Evolutionary conservation across 2,329 filamentous ascomycete species (phyloP).

Genomic region (Pseudogymnoascus destructans): DNA sequence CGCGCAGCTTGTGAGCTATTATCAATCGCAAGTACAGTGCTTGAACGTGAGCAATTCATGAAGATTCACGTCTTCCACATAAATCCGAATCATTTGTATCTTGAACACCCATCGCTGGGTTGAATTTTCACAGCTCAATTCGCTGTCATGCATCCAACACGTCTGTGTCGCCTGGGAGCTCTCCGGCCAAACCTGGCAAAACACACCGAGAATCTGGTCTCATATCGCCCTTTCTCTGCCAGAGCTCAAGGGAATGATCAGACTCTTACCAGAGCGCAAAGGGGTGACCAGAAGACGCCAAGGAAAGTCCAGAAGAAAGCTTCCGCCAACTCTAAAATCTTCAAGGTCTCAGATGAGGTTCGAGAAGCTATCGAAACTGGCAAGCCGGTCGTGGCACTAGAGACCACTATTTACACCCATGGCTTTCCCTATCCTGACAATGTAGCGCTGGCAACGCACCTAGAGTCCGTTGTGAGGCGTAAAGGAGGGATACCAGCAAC

Average conservation of each 20-base stretch:
- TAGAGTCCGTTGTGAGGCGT: slow-evolving; percentile 69
- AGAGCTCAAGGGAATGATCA: background rate
- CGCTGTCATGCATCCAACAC: background rate
- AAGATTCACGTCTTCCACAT: background rate
- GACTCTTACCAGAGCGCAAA: background rate
- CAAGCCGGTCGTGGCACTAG: slow-evolving; percentile 79
- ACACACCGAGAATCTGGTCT: background rate
- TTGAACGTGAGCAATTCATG: background rate
- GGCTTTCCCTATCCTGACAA: slow-evolving; percentile 67
- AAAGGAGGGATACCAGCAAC: slow-evolving; percentile 82
- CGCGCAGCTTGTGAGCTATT: background rate
- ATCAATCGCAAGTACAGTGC: background rate
- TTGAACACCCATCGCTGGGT: background rate
- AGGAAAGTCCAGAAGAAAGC: background rate
- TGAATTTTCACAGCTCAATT: background rate
- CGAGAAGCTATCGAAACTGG: slow-evolving; percentile 58
- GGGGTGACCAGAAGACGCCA: background rate
- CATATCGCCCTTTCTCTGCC: background rate
- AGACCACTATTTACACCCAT: slow-evolving; percentile 96
- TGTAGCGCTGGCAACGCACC: slow-evolving; percentile 56
- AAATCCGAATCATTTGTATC: background rate
- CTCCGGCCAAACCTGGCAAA: background rate
- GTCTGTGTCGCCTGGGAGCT: background rate
- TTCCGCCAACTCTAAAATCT: slow-evolving; percentile 6
- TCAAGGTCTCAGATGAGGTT: slow-evolving; percentile 44